Evolutionary conservation across 169 alveolate genomes (phyloP), one percentile per base, ranked within the genome.

Genomic region (Plasmodium yoelii): DNA sequence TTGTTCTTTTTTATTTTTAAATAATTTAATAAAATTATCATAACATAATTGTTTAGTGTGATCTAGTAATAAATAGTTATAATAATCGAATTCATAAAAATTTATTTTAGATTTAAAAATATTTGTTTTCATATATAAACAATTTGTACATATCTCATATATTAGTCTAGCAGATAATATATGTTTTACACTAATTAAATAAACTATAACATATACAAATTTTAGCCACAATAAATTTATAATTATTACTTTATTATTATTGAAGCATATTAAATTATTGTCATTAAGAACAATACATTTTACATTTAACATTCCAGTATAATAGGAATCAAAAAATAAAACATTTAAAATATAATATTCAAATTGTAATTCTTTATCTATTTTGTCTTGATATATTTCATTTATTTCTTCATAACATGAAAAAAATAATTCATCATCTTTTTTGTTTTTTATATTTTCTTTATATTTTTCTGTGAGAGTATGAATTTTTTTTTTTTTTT

Each of bases 331-430:
- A 69, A 67, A 68, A 2, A 53, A 13, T 19, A 69, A 12, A 19
- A 82, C 51, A 56, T 47, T 34, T 42, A 82, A 61, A 7, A 60
- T 24, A 13, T 51, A 39, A 19, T 9, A 68, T 24, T 69, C 74
- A 10, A 39, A 5, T 26, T 56, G 24, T 13, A 47, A 39, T 75
- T 63, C 73, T 1, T 26, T 18, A 59, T 65, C 68, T 34, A 51
- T 28, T 49, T 75, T 68, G 8, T 75, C 55, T 18, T 47, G 51
- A 18, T 61, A 6, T 13, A 75, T 44, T 55, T 82, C 90, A 12
- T 68, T 57, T 1, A 42, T 19, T n/a, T 65, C 71, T 53, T 82
- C 90, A 18, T 82, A 82, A 34, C 90, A 82, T 15, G 90, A 82
- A 19, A 82, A 56, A 44, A 56, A 82, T 1, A 34, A 19, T 5